Evolutionary conservation across 495 filamentous ascomycete species (phyloP).

Genomic region (Aspergillus mulundensis): DNA sequence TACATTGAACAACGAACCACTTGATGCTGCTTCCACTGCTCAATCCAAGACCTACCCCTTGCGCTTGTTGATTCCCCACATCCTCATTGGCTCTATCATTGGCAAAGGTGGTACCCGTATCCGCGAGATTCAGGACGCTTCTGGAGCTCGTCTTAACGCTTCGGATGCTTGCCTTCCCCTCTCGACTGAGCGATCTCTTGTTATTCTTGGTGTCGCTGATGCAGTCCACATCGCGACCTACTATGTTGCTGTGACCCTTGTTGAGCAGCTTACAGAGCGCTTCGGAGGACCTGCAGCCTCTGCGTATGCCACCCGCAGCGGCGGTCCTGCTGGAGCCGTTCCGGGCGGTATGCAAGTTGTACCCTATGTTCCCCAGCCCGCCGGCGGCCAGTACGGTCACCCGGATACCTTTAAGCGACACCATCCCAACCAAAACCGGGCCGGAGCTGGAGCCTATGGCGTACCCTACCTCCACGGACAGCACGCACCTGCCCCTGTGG

Average conservation of each 20-base stretch:
- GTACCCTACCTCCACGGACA: slow-evolving; percentile 69
- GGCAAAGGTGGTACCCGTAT: slow-evolving; percentile 93
- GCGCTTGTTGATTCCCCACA: slow-evolving; percentile 90
- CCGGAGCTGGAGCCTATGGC: slow-evolving; percentile 59
- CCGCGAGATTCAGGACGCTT: slow-evolving; percentile 97
- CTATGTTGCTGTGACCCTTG: slow-evolving; percentile 92
- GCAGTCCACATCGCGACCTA: slow-evolving; percentile 98
- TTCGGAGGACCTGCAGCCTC: slow-evolving; percentile 96
- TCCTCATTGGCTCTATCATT: slow-evolving; percentile 97
- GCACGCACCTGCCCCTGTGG: slow-evolving; percentile 55
- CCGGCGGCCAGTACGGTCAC: slow-evolving; percentile 85
- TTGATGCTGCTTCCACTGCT: slow-evolving; percentile 77
- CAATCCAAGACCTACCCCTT: slow-evolving; percentile 97
- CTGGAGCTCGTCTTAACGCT: slow-evolving; percentile 92
- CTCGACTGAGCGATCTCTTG: slow-evolving; percentile 93
- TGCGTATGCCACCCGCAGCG: slow-evolving; percentile 92
- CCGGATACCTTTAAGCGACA: slow-evolving; percentile 80
- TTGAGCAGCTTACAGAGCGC: slow-evolving; percentile 92
- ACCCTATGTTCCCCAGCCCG: slow-evolving; percentile 89
- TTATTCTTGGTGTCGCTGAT: slow-evolving; percentile 85
- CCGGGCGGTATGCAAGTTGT: slow-evolving; percentile 98
- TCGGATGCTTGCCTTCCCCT: slow-evolving; percentile 90
- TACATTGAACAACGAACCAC: slow-evolving; percentile 92
- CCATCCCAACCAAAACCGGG: slow-evolving; percentile 60
- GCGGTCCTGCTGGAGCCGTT: slow-evolving; percentile 84